Conservation (phyloP, 2,329 filamentous ascomycete species). For the Neofusicoccum sp. region DNA sequence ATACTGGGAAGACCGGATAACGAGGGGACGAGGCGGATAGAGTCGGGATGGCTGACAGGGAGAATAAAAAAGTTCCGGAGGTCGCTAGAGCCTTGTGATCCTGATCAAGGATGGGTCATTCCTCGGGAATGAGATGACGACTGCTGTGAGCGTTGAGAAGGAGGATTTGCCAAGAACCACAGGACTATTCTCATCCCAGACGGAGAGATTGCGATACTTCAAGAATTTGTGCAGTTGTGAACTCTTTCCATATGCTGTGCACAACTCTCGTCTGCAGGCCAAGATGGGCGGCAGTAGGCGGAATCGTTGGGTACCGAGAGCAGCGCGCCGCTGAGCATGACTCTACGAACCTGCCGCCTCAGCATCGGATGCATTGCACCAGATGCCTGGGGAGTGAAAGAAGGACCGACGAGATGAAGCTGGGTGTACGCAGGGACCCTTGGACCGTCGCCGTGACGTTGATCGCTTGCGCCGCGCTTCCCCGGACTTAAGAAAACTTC, state of each 20-base stretch:
- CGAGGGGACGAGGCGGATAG: conserved; percentile 22
- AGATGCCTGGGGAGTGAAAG: not conserved
- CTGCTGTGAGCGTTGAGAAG: too few relatives aligned
- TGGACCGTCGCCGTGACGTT: not conserved
- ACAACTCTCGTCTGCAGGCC: too few relatives aligned
- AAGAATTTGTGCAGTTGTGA: not conserved
- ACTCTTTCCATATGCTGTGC: too few relatives aligned
- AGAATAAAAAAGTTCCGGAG: conserved; percentile 22
- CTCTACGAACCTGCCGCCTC: not conserved
- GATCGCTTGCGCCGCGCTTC: conserved; percentile 2
- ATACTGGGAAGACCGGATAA: conserved; percentile 26
- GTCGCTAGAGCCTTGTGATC: not conserved
- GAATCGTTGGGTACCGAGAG: too few relatives aligned
- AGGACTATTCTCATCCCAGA: not conserved
- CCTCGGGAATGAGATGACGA: not conserved
- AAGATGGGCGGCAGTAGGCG: too few relatives aligned
- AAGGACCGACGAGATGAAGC: not conserved
- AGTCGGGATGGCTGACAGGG: conserved; percentile 37
- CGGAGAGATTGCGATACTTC: not conserved
- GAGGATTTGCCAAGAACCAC: not conserved
- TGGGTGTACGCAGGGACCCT: not conserved
- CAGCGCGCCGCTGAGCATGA: too few relatives aligned
- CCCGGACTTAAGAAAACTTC: conserved; percentile 14
- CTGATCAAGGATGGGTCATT: not conserved
- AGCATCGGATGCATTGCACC: not conserved